Conservation (phyloP, 345 rosid species). For the Fremontodendron californicum region DNA sequence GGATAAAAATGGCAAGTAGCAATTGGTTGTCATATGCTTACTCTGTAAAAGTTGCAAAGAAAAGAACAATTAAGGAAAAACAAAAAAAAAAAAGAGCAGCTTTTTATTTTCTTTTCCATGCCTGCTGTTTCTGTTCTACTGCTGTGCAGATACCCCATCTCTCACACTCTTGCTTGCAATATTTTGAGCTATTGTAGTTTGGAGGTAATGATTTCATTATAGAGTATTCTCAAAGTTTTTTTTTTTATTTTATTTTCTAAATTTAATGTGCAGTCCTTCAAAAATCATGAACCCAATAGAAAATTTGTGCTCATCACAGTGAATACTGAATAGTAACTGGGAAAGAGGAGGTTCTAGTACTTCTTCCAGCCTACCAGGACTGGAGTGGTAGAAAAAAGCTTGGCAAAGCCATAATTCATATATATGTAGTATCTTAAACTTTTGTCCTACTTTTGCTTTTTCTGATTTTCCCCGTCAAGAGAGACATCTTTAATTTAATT, state of each 20-base stretch:
- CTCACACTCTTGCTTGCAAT: not conserved
- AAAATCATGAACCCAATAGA: not conserved
- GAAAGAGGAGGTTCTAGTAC: not conserved
- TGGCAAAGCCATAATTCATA: not conserved
- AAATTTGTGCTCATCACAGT: not conserved
- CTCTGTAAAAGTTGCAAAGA: not conserved
- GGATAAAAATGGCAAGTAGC: not conserved
- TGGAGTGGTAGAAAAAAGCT: not conserved
- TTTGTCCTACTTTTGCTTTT: not conserved
- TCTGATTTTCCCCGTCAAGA: not conserved
- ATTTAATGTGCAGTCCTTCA: not conserved
- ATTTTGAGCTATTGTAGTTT: not conserved
- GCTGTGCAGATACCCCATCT: not conserved
- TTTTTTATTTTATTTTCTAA: not conserved
- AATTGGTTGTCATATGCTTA: not conserved
- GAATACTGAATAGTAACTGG: not conserved
- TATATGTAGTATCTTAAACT: not conserved
- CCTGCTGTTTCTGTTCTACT: constrained; percentile 13
- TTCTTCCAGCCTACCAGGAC: not conserved
- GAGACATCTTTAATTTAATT: not conserved
- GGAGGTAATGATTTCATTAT: not conserved
- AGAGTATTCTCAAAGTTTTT: not conserved
- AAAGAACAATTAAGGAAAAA: constrained; percentile 18
- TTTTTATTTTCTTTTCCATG: constrained; percentile 20
- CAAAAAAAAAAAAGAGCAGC: constrained; percentile 12